Percentiles rank a stretch among this genome's conserved stretches.
Evolutionary conservation across 345 rosid genomes (phyloP).

Genomic region (Sapria himalayana): DNA sequence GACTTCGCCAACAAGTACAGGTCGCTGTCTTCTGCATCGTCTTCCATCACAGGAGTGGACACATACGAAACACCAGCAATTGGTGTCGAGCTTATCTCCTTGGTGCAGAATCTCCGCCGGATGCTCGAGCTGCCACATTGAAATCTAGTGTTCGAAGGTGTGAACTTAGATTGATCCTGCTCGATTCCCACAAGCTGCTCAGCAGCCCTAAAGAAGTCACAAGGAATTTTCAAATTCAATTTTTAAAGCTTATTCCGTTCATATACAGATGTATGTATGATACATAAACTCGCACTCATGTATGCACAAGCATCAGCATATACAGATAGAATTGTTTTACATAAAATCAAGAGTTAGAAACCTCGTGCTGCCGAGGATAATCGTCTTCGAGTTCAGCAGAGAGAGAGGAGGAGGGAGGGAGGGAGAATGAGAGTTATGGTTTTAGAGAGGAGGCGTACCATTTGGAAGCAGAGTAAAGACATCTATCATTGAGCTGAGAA

Average conservation of each 20-base stretch:
- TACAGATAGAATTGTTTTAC: background rate
- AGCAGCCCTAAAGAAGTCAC: conserved; percentile 65
- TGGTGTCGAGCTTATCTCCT: conserved; percentile 54
- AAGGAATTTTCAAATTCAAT: too few species aligned
- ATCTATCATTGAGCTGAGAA: conserved; percentile 67
- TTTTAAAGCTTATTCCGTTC: too few species aligned
- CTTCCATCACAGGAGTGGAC: conserved; percentile 66
- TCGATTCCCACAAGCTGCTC: conserved; percentile 88
- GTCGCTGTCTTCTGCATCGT: conserved; percentile 55
- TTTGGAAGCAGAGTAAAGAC: conserved; percentile 75
- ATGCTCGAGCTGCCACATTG: conserved; percentile 97
- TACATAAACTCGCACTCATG: too few species aligned
- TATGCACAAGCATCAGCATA: conserved; percentile 1
- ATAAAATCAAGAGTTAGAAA: background rate
- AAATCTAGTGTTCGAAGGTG: conserved; percentile 85
- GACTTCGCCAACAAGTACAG: conserved; percentile 80
- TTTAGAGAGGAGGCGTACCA: conserved; percentile 33
- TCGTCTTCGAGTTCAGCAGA: background rate
- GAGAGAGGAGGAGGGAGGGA: background rate
- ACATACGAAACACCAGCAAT: conserved; percentile 43
- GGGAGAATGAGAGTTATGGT: conserved; percentile 23
- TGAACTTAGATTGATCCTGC: conserved; percentile 70
- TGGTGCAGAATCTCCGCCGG: conserved; percentile 60
- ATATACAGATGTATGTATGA: too few species aligned
- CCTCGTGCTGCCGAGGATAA: background rate